phyloP scores from a whole-genome alignment of 768 basidiomycete genomes.

The Lepiota venenata region DNA sequence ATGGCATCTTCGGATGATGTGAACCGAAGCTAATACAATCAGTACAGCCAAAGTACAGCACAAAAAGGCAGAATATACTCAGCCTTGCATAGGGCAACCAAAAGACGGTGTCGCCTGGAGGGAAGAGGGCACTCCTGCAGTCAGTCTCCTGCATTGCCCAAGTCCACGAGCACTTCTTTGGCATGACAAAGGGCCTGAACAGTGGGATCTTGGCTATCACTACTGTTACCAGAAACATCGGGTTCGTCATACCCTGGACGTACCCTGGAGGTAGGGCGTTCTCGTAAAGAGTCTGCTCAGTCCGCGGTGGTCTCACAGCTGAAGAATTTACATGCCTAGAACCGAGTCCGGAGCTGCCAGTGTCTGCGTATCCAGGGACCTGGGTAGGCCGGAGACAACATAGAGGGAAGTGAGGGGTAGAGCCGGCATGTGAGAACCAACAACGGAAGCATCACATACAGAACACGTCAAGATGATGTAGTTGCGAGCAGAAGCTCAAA shows the following conservation, averaged over 20 bases:
- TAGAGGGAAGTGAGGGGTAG: constrained; percentile 81
- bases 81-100: constrained; percentile 95
- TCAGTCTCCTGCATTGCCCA: constrained; percentile 72
- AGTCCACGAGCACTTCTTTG: constrained; percentile 62
- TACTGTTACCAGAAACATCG: constrained; percentile 42
- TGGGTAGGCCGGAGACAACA: constrained; percentile 85
- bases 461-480: constrained; percentile 79
- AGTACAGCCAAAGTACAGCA: too few relatives aligned
- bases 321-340: too few relatives aligned
- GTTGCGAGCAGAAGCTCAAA: constrained; percentile 65
- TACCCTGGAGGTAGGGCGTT: too few relatives aligned
- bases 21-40: constrained; percentile 65
- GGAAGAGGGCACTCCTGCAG: constrained; percentile 83
- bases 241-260: too few relatives aligned
- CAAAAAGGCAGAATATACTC: constrained; percentile 40
- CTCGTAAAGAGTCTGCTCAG: too few relatives aligned
- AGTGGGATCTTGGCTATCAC: constrained; percentile 49
- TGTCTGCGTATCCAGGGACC: constrained; percentile 90
- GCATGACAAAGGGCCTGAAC: constrained; percentile 54
- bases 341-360: constrained; percentile 83
- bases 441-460: constrained; percentile 49
- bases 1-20: too few relatives aligned
- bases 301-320: too few relatives aligned
- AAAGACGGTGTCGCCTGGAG: constrained; percentile 87
- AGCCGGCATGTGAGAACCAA: constrained; percentile 63